Evolutionary conservation across 2,329 filamentous ascomycete species (phyloP), one percentile per base, ranked within the genome.

Genomic region (Dothidotthia symphoricarpi): DNA sequence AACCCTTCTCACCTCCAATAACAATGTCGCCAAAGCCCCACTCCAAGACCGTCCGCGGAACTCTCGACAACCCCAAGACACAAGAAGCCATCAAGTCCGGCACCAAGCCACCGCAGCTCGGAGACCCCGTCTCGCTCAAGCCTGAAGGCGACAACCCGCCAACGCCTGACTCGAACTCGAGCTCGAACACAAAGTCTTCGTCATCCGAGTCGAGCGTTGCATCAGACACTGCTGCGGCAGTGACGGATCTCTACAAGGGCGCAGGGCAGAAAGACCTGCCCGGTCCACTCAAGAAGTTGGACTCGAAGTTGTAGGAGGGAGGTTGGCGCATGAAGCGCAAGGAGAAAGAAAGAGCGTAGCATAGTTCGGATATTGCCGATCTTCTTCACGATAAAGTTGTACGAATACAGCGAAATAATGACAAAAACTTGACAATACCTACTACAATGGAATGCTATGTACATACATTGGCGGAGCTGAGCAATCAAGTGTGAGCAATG

Each of bases 21-120:
- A 34, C 14, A 28, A 49, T 42, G 37, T 33, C 34, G 1, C 33
- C 41, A n/a, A 47, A 42, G 39, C 43, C 44, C 26, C 52, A 59
- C 32, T 64, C 59, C 31, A 48, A 51, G 33, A 61, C 57, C 22
- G 58, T 63, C 35, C 59, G 57, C 36, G 58, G 59, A 30, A 64
- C 59, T 1, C 39, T 63, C n/a, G 46, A 45, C 6, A 58, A 61
- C 35, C 56, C 55, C 16, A 59, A 59, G 29, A 61, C 53, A n/a
- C 34, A 51, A 42, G 43, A 45, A 30, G 46, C 51, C 13, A 51
- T 49, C 8, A 41, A 45, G 10, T 51, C 47, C 16, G 29, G 31
- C 32, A 44, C 36, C 14, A 37, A 36, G 2, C 45, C 45, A n/a
- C 40, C 55, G 13, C 36, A 39, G 16, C 43, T 61, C 3, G 53